Percentiles rank a stretch among this genome's conserved stretches.
Evolutionary conservation across 2,329 filamentous ascomycete genomes (phyloP).

Genomic region (Fusarium drepaniforme): DNA sequence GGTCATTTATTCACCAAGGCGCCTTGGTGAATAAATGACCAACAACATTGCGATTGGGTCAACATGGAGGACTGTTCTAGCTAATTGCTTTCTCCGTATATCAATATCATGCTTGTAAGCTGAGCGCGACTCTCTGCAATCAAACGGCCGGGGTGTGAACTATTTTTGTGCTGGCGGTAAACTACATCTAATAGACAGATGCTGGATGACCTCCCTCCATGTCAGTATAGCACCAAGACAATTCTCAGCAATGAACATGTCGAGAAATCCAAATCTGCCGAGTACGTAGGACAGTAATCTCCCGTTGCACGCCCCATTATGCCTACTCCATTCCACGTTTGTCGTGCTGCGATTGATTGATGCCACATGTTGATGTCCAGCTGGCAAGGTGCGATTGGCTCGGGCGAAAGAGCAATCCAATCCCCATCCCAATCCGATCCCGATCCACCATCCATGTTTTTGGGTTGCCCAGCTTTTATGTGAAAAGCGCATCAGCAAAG

Average conservation of each 20-base stretch:
- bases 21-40: not conserved
- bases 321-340: not conserved
- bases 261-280: not conserved
- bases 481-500: slow-evolving; percentile 10
- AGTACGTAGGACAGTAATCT: not conserved
- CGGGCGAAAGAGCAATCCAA: slow-evolving; percentile 8
- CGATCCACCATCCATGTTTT: slow-evolving; percentile 20
- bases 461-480: not conserved
- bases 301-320: not conserved
- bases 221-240: not conserved
- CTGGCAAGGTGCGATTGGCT: not conserved
- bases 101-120: not conserved
- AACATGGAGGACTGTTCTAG: not conserved
- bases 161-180: not conserved
- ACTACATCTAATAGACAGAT: not conserved
- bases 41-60: not conserved
- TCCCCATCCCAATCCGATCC: not conserved
- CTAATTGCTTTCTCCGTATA: not conserved
- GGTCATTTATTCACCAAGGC: too few relatives aligned
- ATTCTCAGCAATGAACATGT: not conserved
- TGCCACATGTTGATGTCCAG: not conserved
- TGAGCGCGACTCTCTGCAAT: not conserved
- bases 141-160: not conserved
- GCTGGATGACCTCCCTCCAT: not conserved
- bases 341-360: not conserved